Base-by-base conservation (phyloP, 306 rosid genomes). In the Canavalia ensiformis region DNA sequence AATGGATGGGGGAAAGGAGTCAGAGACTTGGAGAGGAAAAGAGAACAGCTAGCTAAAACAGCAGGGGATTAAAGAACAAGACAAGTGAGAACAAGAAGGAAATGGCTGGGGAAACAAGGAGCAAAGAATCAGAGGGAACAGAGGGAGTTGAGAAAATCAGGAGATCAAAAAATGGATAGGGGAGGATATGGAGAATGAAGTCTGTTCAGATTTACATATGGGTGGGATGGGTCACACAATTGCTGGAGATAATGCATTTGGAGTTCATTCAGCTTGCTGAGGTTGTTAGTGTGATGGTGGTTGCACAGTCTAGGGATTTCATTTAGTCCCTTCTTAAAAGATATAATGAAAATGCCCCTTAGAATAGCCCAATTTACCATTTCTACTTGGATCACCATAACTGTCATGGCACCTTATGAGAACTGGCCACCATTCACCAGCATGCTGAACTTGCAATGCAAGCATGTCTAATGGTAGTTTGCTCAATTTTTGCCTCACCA, bases 261-360 rank as follows among this genome's bases (percentile, higher is more conserved):
- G 65, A 54, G 50, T 55, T 72, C 44, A n/a, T 56, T 56, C 42
- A 41, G 42, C 57, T 74, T 74, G 68, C 67, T 12, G 11, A 74
- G 42, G 59, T 74, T 56, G 39, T 74, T 72, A 41, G 39, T 56
- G 55, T 74, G 55, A 5, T 56, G 6, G 55, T 35, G 9, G 49
- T 35, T 52, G 77, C 25, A 28, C 31, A 34, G 7, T 51, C 7
- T 34, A 70, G 46, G 8, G 46, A 31, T 71, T 33, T 71, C 62
- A 50, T 51, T 2, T 37, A 37, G 51, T 7, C 13, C 47, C 62
- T 70, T 52, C 33, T 50, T 44, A 44, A 5, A 71, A 41, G 51
- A 47, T 50, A 71, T 71, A 50, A 30, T 7, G 29, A 50, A 33
- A 33, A 6, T 1, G 1, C 7, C 47, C 8, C 49, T 49, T 8